These are phyloP conservation scores for Ophiostoma australiae DNA, from an alignment of 2,329 filamentous ascomycete genomes.

Conservation along the genomic window DNA sequence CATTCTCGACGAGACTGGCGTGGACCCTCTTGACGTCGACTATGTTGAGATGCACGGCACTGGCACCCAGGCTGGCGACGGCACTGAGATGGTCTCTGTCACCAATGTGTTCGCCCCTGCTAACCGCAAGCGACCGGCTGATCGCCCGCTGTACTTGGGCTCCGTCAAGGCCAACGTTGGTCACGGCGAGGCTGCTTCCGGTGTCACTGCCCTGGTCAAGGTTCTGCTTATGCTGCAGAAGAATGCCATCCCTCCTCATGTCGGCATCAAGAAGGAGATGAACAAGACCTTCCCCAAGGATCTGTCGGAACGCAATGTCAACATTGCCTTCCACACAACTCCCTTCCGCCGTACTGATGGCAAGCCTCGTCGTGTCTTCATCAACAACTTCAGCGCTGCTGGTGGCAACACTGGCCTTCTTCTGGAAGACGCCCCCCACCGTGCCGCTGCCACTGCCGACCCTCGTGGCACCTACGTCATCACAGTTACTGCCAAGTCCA, in stretches of 20 bases:
- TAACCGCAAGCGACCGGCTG: slow-evolving; percentile 41
- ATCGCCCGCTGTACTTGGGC: slow-evolving; percentile 57
- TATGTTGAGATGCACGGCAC: slow-evolving; percentile 91
- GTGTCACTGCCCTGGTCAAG: slow-evolving; percentile 59
- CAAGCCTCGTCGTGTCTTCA: slow-evolving; percentile 45
- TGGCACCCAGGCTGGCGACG: slow-evolving; percentile 79
- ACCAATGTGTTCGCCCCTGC: slow-evolving; percentile 50
- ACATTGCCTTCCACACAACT: slow-evolving; percentile 52
- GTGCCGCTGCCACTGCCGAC: slow-evolving; percentile 38
- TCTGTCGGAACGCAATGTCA: slow-evolving; percentile 52
- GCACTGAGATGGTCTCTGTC: slow-evolving; percentile 75
- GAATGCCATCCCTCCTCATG: slow-evolving; percentile 58
- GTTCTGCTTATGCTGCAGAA: slow-evolving; percentile 61
- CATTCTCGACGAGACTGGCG: slow-evolving; percentile 65
- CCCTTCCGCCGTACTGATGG: slow-evolving; percentile 47
- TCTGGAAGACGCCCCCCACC: slow-evolving; percentile 55
- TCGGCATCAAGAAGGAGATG: slow-evolving; percentile 60
- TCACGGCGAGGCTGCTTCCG: slow-evolving; percentile 58
- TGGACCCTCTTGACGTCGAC: slow-evolving; percentile 70
- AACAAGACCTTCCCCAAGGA: slow-evolving; percentile 57
- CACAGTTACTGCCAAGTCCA: slow-evolving; percentile 53
- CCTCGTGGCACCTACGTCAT: slow-evolving; percentile 55
- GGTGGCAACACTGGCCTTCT: slow-evolving; percentile 66
- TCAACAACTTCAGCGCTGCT: slow-evolving; percentile 68
- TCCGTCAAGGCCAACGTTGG: slow-evolving; percentile 61